phyloP scores from a whole-genome alignment of 2,329 filamentous ascomycete genomes.

The Fusarium guadeloupense region DNA sequence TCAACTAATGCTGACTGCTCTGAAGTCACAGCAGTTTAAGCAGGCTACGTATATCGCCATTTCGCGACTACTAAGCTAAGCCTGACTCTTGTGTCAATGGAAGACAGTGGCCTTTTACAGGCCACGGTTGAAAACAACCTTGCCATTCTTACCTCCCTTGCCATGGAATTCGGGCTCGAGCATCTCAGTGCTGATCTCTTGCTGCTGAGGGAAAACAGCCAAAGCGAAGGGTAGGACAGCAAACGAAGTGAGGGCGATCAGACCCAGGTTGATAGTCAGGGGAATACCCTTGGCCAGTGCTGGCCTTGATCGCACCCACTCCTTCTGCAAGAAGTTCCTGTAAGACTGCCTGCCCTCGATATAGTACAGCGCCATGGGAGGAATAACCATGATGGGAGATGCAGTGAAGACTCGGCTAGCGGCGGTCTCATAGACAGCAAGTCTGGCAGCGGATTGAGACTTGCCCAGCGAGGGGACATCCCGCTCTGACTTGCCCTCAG shows the following conservation, averaged over 20 bases:
- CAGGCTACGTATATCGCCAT: slow-evolving; percentile 2
- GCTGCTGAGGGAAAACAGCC: slow-evolving; percentile 90
- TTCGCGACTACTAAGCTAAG: not conserved
- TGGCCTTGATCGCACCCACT: slow-evolving; percentile 83
- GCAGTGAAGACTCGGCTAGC: slow-evolving; percentile 91
- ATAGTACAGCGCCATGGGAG: slow-evolving; percentile 83
- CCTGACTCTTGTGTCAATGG: not conserved
- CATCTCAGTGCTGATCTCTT: slow-evolving; percentile 77
- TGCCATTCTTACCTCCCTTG: slow-evolving; percentile 77
- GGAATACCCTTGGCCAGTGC: slow-evolving; percentile 65
- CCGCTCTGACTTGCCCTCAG: slow-evolving; percentile 68
- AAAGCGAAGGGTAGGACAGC: slow-evolving; percentile 90
- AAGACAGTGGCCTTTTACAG: slow-evolving; percentile 68
- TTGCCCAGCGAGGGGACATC: slow-evolving; percentile 80
- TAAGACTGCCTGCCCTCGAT: slow-evolving; percentile 68
- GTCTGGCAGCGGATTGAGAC: slow-evolving; percentile 84
- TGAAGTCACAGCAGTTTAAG: not conserved
- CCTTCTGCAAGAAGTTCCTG: slow-evolving; percentile 61
- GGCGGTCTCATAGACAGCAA: slow-evolving; percentile 94
- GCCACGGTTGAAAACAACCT: slow-evolving; percentile 97
- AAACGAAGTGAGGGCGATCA: slow-evolving; percentile 88
- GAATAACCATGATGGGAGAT: slow-evolving; percentile 96
- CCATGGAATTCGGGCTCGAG: slow-evolving; percentile 90
- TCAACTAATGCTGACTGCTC: not conserved
- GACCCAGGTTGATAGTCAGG: slow-evolving; percentile 82